Evolutionary conservation across 2,329 filamentous ascomycete species (phyloP).

Genomic region (Helicocarpus griseus): DNA sequence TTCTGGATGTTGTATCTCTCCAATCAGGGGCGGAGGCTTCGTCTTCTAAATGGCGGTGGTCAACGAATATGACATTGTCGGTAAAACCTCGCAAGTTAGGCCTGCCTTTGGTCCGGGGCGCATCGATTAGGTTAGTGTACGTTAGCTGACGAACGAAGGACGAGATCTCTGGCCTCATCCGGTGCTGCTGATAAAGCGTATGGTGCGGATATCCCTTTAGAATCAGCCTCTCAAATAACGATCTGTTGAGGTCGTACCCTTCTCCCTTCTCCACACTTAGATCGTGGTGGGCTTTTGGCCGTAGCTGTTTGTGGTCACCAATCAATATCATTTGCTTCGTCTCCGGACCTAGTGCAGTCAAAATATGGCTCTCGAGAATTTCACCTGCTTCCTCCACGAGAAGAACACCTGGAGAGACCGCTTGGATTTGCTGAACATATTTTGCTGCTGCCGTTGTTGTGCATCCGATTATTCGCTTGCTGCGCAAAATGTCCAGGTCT

Average conservation of each 20-base stretch:
- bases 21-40: conserved; percentile 39
- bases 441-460: conserved; percentile 64
- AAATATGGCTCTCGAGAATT: conserved; percentile 58
- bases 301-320: conserved; percentile 63
- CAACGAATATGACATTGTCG: conserved; percentile 55
- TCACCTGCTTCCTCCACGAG: conserved; percentile 66
- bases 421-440: conserved; percentile 45
- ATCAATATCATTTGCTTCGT: conserved; percentile 56
- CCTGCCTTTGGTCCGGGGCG: conserved; percentile 38
- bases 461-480: conserved; percentile 55
- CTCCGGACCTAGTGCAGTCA: conserved; percentile 46
- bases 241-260: conserved; percentile 43
- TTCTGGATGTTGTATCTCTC: conserved; percentile 40
- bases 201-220: conserved; percentile 43
- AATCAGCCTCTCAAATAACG: conserved; percentile 60
- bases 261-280: conserved; percentile 52
- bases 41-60: conserved; percentile 50
- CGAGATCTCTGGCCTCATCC: conserved; percentile 61
- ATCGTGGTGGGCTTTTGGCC: conserved; percentile 54
- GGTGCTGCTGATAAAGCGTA: conserved; percentile 53
- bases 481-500: conserved; percentile 37
- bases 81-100: conserved; percentile 47
- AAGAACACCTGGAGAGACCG: conserved; percentile 48
- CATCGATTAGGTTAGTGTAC: conserved; percentile 54
- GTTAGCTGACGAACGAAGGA: conserved; percentile 46